phyloP scores from a whole-genome alignment of 192 early-diverging fungal genomes.

The Rhizoclosmatium globosum region DNA sequence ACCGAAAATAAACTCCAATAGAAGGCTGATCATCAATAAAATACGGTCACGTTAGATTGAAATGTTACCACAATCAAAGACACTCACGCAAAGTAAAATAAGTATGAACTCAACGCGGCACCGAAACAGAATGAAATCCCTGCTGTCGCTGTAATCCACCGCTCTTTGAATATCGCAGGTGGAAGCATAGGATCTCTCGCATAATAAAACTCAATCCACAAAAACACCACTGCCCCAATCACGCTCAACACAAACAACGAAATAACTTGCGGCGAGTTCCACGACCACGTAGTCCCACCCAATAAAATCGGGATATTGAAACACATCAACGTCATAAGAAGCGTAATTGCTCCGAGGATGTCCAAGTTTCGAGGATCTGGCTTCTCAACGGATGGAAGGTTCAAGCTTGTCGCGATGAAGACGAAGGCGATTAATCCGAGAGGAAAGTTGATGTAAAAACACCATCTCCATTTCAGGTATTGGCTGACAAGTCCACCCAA shows the following conservation, averaged over 20 bases:
- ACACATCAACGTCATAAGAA: slow-evolving; percentile 60
- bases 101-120: no score
- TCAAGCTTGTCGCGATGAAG: slow-evolving; percentile 55
- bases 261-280: slow-evolving; percentile 65
- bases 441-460: slow-evolving; percentile 83
- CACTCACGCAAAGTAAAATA: no score
- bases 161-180: no score
- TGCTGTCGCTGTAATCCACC: no score
- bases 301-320: slow-evolving; percentile 70
- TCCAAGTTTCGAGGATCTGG: slow-evolving; percentile 71
- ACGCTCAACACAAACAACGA: slow-evolving; percentile 60
- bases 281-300: slow-evolving; percentile 70
- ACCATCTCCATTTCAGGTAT: slow-evolving; percentile 39
- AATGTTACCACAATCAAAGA: no score
- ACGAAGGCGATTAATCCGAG: slow-evolving; percentile 70
- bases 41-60: no score
- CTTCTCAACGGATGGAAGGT: slow-evolving; percentile 42
- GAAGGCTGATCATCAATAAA: no score
- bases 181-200: no score
- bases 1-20: no score
- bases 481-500: slow-evolving; percentile 81
- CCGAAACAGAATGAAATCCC: no score
- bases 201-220: slow-evolving; percentile 13
- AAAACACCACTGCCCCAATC: slow-evolving; percentile 16
- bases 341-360: slow-evolving; percentile 63